A percentile compares a stretch with the other conserved stretches of the same genome.
These are phyloP conservation scores for Closterium sp. DNA, from an alignment of 139 green algal species.

Conservation along the genomic window DNA sequence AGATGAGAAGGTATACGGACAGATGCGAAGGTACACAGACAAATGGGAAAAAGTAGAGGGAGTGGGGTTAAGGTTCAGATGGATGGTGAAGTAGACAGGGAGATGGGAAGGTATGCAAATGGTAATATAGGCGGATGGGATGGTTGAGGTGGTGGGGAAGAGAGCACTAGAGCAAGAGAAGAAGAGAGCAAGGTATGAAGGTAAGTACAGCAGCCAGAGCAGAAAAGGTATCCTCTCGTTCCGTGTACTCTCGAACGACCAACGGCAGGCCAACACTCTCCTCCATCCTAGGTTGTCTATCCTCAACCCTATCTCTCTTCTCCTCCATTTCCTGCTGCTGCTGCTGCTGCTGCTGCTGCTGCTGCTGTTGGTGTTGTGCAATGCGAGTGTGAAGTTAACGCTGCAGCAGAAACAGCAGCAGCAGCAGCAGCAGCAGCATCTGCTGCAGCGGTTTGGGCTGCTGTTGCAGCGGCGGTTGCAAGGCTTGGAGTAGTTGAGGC, in stretches of 20 bases:
- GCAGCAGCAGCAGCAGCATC: too few species aligned
- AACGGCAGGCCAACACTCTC: background rate
- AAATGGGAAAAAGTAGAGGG: too few species aligned
- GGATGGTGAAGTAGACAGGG: too few species aligned
- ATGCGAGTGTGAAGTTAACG: background rate
- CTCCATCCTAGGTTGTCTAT: background rate
- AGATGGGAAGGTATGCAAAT: background rate
- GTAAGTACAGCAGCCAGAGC: slow-evolving; percentile 6
- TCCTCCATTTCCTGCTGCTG: background rate
- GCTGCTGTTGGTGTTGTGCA: background rate
- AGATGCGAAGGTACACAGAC: too few species aligned
- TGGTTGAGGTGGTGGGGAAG: background rate
- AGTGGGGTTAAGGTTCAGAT: too few species aligned
- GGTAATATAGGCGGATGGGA: background rate
- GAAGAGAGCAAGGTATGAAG: background rate
- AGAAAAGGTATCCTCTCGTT: slow-evolving; percentile 20
- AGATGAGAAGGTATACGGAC: too few species aligned
- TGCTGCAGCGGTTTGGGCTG: background rate
- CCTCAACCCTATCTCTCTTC: too few species aligned
- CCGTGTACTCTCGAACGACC: slow-evolving; percentile 21
- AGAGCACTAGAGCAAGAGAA: too few species aligned
- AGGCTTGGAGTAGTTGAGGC: background rate
- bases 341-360: too few species aligned
- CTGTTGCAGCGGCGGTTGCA: background rate
- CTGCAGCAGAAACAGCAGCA: background rate